Conservation (phyloP, 2,329 filamentous ascomycete genomes). For the Aspergillus pseudoviridinutans region DNA sequence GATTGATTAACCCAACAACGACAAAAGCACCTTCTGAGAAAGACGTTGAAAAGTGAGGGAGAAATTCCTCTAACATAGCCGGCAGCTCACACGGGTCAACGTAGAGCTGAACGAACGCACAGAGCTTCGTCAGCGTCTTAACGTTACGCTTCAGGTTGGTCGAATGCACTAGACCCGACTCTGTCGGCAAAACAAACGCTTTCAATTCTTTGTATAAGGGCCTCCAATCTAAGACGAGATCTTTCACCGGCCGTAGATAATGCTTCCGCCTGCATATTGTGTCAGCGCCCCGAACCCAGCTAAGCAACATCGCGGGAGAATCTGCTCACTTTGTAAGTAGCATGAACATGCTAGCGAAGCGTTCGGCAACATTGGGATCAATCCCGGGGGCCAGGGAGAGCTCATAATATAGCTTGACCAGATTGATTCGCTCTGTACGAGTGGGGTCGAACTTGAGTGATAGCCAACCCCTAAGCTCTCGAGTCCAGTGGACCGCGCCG, state of each 20-base stretch:
- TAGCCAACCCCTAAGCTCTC: constrained; percentile 92
- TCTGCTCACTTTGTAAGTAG: constrained; percentile 78
- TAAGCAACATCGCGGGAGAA: background rate
- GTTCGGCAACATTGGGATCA: constrained; percentile 74
- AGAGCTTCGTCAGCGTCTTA: constrained; percentile 79
- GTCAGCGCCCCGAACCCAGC: constrained; percentile 13
- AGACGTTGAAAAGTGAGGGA: constrained; percentile 88
- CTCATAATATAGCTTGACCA: constrained; percentile 92
- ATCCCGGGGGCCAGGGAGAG: constrained; percentile 85
- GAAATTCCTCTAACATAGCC: constrained; percentile 72
- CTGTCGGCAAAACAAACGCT: constrained; percentile 78
- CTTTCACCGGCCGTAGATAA: constrained; percentile 85
- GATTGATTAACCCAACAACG: constrained; percentile 80
- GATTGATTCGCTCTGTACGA: constrained; percentile 72
- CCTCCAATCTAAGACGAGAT: constrained; percentile 88
- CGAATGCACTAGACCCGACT: constrained; percentile 63
- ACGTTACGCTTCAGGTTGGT: constrained; percentile 62
- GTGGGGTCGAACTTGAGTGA: constrained; percentile 96
- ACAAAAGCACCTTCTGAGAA: constrained; percentile 90
- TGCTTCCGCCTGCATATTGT: constrained; percentile 70
- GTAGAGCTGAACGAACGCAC: constrained; percentile 84
- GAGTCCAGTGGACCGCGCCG: constrained; percentile 93
- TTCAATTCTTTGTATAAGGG: constrained; percentile 92
- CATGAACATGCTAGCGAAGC: constrained; percentile 96
- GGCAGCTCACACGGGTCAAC: constrained; percentile 85